phyloP scores from a whole-genome alignment of 371 early-diverging fungal genomes.

The Zychaea mexicana region DNA sequence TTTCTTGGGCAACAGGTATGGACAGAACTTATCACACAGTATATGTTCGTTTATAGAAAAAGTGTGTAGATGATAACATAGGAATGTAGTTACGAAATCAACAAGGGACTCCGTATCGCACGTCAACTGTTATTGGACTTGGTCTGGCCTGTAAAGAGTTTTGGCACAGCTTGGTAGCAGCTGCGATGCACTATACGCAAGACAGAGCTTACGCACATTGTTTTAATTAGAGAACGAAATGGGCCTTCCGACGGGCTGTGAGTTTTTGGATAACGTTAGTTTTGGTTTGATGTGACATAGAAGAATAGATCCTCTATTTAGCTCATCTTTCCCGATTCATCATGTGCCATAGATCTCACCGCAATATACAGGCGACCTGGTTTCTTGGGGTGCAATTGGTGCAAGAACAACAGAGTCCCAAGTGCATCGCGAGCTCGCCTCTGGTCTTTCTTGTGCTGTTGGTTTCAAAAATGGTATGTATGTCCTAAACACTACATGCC shows the following conservation, averaged over 20 bases:
- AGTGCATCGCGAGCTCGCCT: slow-evolving; percentile 86
- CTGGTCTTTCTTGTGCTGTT: slow-evolving; percentile 90
- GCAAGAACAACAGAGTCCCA: slow-evolving; percentile 95
- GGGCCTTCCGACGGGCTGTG: slow-evolving; percentile 85
- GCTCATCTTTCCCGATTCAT: background rate
- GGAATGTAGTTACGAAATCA: slow-evolving; percentile 74
- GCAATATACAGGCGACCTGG: slow-evolving; percentile 81
- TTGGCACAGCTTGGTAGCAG: too few species aligned
- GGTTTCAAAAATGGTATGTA: slow-evolving; percentile 95
- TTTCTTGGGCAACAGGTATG: slow-evolving; percentile 58
- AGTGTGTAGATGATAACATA: background rate
- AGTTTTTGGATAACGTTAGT: slow-evolving; percentile 77
- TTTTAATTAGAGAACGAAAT: slow-evolving; percentile 61
- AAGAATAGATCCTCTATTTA: background rate
- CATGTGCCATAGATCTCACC: slow-evolving; percentile 59
- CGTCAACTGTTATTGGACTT: slow-evolving; percentile 73
- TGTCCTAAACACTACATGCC: too few species aligned
- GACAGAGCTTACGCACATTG: too few species aligned
- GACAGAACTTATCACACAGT: too few species aligned
- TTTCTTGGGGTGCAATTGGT: slow-evolving; percentile 87
- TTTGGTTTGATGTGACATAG: background rate
- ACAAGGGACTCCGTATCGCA: slow-evolving; percentile 87
- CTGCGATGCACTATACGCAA: too few species aligned
- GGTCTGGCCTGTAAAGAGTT: too few species aligned
- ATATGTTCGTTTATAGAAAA: background rate